These are phyloP conservation scores for Chenopodium berlandieri DNA, from an alignment of 148 eudicot species.

Conservation along the genomic window DNA sequence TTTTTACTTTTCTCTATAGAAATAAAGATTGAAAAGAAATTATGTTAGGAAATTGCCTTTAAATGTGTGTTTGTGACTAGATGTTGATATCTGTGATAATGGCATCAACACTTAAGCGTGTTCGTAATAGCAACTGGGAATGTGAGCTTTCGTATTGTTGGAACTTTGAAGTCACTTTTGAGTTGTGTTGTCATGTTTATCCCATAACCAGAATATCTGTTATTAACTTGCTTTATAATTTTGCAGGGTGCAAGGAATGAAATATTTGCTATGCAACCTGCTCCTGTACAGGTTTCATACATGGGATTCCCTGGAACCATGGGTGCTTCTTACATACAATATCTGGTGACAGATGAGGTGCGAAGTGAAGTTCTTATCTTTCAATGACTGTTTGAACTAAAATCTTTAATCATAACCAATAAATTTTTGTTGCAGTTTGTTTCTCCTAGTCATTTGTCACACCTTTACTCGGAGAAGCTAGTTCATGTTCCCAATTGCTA, in stretches of 20 bases:
- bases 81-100: not conserved
- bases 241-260: slow-evolving; percentile 96
- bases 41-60: not conserved
- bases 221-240: not conserved
- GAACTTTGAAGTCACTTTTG: not conserved
- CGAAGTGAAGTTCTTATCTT: not conserved
- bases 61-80: not conserved
- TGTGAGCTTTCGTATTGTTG: not conserved
- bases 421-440: slow-evolving; percentile 64
- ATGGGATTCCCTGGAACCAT: slow-evolving; percentile 99
- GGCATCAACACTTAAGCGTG: not conserved
- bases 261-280: slow-evolving; percentile 99
- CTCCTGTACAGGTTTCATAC: slow-evolving; percentile 94
- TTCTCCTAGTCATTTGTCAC: slow-evolving; percentile 66
- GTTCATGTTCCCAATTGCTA: slow-evolving; percentile 96
- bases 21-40: not conserved
- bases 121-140: not conserved
- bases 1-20: not conserved
- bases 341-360: slow-evolving; percentile 96
- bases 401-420: not conserved
- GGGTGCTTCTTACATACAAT: slow-evolving; percentile 88
- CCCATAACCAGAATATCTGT: not conserved
- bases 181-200: not conserved
- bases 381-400: not conserved
- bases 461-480: slow-evolving; percentile 88